phyloP scores from a whole-genome alignment of 768 basidiomycete species.

The Tylopilus intermedius region DNA sequence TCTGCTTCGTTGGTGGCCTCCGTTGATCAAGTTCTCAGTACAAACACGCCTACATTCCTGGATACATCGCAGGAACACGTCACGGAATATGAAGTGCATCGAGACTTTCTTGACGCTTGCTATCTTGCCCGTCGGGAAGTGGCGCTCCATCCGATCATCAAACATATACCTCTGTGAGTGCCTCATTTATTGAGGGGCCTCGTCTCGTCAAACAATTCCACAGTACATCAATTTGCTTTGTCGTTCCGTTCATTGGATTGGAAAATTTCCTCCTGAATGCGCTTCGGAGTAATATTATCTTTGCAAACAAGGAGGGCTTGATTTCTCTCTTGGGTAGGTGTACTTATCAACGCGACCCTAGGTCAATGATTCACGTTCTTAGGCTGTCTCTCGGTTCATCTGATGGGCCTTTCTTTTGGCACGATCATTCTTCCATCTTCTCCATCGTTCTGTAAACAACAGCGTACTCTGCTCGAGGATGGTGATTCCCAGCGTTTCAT shows the following conservation, averaged over 20 bases:
- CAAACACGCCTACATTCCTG: conserved; percentile 81
- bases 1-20: conserved; percentile 75
- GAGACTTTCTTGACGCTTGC: conserved; percentile 98
- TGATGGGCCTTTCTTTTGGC: conserved; percentile 79
- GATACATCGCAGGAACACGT: conserved; percentile 73
- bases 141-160: conserved; percentile 61
- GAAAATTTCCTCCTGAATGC: conserved; percentile 62
- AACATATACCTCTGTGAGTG: conserved; percentile 52
- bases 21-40: conserved; percentile 84
- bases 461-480: no score
- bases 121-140: conserved; percentile 66
- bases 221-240: conserved; percentile 71
- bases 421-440: conserved; percentile 30
- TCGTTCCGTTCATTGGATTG: conserved; percentile 46
- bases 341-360: not conserved
- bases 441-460: no score
- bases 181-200: not conserved
- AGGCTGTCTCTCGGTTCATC: conserved; percentile 89
- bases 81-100: conserved; percentile 93
- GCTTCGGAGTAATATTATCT: conserved; percentile 58
- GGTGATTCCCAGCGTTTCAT: no score
- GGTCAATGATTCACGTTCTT: conserved; percentile 4
- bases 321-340: conserved; percentile 64
- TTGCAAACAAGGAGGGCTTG: conserved; percentile 89
- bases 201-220: not conserved